phyloP scores from a whole-genome alignment of 768 basidiomycete genomes.

The Zangia roseola region DNA sequence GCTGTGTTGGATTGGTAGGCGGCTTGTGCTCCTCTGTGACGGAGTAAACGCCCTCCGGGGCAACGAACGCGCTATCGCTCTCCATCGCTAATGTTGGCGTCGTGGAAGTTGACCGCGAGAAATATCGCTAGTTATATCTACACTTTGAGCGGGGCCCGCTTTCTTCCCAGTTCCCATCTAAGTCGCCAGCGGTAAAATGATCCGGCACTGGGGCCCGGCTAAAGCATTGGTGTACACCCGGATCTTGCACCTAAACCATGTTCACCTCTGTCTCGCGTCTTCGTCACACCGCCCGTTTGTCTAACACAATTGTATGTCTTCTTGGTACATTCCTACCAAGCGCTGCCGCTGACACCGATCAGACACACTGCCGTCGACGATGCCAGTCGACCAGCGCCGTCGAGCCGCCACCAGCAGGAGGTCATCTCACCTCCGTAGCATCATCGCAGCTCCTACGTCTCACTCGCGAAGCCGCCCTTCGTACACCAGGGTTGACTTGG shows the following conservation, averaged over 20 bases:
- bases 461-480: slow-evolving; percentile 69
- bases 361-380: slow-evolving; percentile 28
- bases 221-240: slow-evolving; percentile 7
- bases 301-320: slow-evolving; percentile 16
- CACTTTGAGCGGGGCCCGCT: not conserved
- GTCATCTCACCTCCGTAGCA: slow-evolving; percentile 71
- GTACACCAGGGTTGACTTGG: slow-evolving; percentile 74
- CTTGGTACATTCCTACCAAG: not conserved
- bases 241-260: slow-evolving; percentile 33
- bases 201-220: slow-evolving; percentile 8
- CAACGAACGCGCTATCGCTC: slow-evolving; percentile 81
- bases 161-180: not conserved
- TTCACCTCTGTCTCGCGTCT: slow-evolving; percentile 8
- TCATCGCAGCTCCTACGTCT: slow-evolving; percentile 61
- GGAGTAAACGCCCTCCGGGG: slow-evolving; percentile 88
- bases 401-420: slow-evolving; percentile 76
- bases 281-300: slow-evolving; percentile 20
- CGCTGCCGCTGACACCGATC: not conserved
- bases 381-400: slow-evolving; percentile 49
- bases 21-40: slow-evolving; percentile 86
- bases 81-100: slow-evolving; percentile 49
- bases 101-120: slow-evolving; percentile 19
- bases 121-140: not conserved
- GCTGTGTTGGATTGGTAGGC: slow-evolving; percentile 40
- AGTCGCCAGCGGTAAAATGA: not conserved